These are phyloP conservation scores for Penicillium sumatraense DNA, from an alignment of 2,329 filamentous ascomycete genomes.

Conservation along the genomic window DNA sequence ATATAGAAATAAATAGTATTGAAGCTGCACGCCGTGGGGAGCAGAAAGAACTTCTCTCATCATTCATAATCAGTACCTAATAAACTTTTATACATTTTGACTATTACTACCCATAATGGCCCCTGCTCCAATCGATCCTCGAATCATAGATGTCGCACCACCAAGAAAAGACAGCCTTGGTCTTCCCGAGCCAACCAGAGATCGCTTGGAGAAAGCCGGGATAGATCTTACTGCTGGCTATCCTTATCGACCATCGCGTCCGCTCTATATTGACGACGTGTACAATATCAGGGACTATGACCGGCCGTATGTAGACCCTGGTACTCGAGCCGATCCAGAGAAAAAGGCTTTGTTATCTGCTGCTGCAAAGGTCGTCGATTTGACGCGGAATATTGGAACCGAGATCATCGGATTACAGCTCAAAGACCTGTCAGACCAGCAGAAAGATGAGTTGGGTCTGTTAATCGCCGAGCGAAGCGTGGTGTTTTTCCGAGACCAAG, in stretches of 20 bases:
- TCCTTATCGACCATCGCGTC: conserved; percentile 69
- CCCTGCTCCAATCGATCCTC: conserved; percentile 64
- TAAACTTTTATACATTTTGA: no score
- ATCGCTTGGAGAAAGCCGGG: conserved; percentile 68
- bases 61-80: no score
- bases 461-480: conserved; percentile 68
- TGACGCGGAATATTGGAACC: conserved; percentile 67
- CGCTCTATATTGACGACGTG: conserved; percentile 72
- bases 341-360: conserved; percentile 66
- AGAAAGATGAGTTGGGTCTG: conserved; percentile 66
- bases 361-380: conserved; percentile 65
- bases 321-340: conserved; percentile 66
- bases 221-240: conserved; percentile 73
- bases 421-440: conserved; percentile 63
- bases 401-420: conserved; percentile 68
- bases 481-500: conserved; percentile 69
- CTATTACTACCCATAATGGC: conserved; percentile 53
- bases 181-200: conserved; percentile 61
- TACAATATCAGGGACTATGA: conserved; percentile 66
- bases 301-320: conserved; percentile 63
- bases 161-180: conserved; percentile 68
- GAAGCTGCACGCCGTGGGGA: no score
- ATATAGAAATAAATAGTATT: no score
- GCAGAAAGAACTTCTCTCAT: no score
- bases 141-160: conserved; percentile 66